A percentile compares a stretch with the other conserved stretches of the same genome.
Evolutionary conservation across 106 monocot genomes (phyloP).

Genomic region (Alisma plantagoaquatica): DNA sequence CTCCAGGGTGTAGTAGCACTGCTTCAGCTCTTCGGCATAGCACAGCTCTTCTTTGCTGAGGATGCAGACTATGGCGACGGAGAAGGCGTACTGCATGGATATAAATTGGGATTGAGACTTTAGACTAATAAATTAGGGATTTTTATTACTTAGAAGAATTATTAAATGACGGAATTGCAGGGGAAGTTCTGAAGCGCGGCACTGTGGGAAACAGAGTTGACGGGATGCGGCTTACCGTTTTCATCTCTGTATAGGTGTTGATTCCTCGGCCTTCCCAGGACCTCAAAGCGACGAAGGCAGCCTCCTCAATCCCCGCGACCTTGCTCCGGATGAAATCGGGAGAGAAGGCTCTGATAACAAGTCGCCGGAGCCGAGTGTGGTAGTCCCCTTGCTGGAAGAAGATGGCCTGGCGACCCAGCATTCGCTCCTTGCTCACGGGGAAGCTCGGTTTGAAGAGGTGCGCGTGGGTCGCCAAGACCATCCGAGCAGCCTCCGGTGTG

Average conservation of each 20-base stretch:
- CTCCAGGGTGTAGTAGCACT: conserved; percentile 14
- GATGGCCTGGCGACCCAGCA: conserved; percentile 12
- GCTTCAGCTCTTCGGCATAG: conserved; percentile 13
- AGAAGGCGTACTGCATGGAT: conserved; percentile 13
- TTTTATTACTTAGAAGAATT: too few species aligned
- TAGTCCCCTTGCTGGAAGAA: conserved; percentile 18
- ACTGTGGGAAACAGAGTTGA: neutral
- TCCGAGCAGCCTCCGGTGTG: conserved; percentile 7
- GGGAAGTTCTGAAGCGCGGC: too few species aligned
- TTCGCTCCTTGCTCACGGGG: conserved; percentile 14
- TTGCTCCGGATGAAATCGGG: conserved; percentile 1
- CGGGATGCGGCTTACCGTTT: conserved; percentile 28
- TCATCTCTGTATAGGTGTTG: conserved; percentile 16
- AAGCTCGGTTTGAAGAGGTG: conserved; percentile 53
- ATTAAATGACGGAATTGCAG: too few species aligned
- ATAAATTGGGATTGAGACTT: too few species aligned
- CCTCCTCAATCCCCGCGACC: neutral
- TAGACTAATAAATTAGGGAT: too few species aligned
- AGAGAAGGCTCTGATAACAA: conserved; percentile 37
- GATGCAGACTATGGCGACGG: conserved; percentile 4
- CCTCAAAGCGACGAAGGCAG: neutral
- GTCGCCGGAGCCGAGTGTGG: conserved; percentile 20
- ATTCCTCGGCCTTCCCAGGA: conserved; percentile 3
- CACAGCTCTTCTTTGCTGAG: conserved; percentile 6
- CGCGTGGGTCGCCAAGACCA: conserved; percentile 9